Conservation (phyloP, 2,329 filamentous ascomycete genomes). For the Dactylonectria macrodidyma region DNA sequence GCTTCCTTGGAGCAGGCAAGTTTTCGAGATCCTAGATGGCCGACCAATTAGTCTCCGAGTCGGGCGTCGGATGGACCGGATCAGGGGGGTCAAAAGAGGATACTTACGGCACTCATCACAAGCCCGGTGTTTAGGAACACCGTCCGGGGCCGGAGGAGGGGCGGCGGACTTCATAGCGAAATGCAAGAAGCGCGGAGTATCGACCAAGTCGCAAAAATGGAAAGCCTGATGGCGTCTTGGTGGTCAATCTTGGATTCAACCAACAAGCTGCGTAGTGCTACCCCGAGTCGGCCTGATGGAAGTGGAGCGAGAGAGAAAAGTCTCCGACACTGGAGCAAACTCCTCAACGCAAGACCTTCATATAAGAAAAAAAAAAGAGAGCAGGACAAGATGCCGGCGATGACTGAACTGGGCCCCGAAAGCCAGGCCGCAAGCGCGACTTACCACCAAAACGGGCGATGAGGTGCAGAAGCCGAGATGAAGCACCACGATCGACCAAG, state of each 20-base stretch:
- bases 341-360: constrained; percentile 25
- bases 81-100: constrained; percentile 4
- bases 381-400: not conserved
- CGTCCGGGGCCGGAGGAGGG: constrained; percentile 26
- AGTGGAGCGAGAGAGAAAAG: constrained; percentile 25
- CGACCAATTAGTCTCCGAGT: constrained; percentile 49
- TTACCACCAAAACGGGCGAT: constrained; percentile 20
- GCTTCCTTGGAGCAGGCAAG: constrained; percentile 76
- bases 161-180: constrained; percentile 41
- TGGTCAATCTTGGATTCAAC: constrained; percentile 3
- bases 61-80: constrained; percentile 17
- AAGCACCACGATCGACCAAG: constrained; percentile 19
- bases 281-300: constrained; percentile 2
- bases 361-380: constrained; percentile 21
- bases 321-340: constrained; percentile 27
- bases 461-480: constrained; percentile 22
- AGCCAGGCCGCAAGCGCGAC: constrained; percentile 9
- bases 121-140: constrained; percentile 68
- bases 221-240: constrained; percentile 1
- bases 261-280: constrained; percentile 2
- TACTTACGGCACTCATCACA: constrained; percentile 78
- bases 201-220: not conserved
- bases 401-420: not conserved
- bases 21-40: constrained; percentile 69
- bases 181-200: not conserved